A percentile compares a stretch with the other conserved stretches of the same genome.
These are phyloP conservation scores for Trichoderma brevicompactum DNA, from an alignment of 2,329 filamentous ascomycete species.

Conservation along the genomic window DNA sequence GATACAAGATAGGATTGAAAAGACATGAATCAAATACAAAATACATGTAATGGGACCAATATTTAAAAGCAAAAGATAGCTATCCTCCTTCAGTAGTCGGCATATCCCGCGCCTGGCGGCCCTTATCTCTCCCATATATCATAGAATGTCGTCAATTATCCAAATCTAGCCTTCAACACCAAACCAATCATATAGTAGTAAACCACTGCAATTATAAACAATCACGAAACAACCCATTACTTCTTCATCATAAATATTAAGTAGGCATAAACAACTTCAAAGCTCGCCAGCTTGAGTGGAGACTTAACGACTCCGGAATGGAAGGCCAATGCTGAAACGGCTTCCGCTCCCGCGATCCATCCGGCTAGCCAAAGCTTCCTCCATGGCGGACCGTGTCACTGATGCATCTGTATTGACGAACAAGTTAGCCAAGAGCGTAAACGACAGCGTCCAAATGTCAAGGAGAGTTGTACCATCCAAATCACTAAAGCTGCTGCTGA, in stretches of 20 bases:
- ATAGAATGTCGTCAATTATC: neutral
- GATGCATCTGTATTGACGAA: slow-evolving; percentile 64
- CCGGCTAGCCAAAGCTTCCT: slow-evolving; percentile 71
- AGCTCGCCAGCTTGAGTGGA: slow-evolving; percentile 40
- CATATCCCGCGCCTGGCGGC: no score
- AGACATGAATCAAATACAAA: no score
- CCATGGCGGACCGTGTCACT: slow-evolving; percentile 78
- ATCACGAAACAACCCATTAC: neutral
- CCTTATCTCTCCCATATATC: slow-evolving; percentile 1
- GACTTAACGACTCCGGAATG: slow-evolving; percentile 65
- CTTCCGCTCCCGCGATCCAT: slow-evolving; percentile 46
- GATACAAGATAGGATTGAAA: no score
- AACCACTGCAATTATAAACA: no score
- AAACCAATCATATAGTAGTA: neutral
- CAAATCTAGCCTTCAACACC: slow-evolving; percentile 9
- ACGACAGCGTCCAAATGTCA: neutral
- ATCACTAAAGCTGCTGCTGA: slow-evolving; percentile 87
- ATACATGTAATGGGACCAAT: no score
- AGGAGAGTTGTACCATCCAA: slow-evolving; percentile 65
- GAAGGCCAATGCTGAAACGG: slow-evolving; percentile 70
- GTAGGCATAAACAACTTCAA: neutral
- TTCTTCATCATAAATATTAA: neutral
- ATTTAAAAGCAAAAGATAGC: no score
- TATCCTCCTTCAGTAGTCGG: no score
- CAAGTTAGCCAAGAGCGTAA: neutral